These are phyloP conservation scores for Allium sativum DNA, from an alignment of 106 monocot species.

Conservation along the genomic window DNA sequence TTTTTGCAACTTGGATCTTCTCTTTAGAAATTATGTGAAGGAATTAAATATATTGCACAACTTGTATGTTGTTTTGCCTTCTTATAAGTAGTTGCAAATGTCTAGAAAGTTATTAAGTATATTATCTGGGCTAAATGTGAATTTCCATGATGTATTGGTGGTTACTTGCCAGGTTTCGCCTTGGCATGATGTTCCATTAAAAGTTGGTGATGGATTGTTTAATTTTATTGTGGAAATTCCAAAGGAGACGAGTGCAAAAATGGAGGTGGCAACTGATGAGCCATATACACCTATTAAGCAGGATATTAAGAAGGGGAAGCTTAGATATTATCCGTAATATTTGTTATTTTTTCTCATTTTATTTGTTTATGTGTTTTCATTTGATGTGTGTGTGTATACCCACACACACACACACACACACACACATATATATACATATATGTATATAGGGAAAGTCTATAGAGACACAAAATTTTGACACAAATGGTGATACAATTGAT, in stretches of 20 bases:
- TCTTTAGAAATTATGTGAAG: no score
- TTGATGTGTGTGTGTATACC: neutral
- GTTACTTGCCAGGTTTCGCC: slow-evolving; percentile 43
- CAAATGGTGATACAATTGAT: no score
- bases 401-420: no score
- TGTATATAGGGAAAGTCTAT: no score
- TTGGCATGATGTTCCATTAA: slow-evolving; percentile 88
- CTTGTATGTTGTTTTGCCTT: no score
- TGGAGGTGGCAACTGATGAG: slow-evolving; percentile 97
- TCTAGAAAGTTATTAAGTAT: no score
- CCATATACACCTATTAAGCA: slow-evolving; percentile 88
- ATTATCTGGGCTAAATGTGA: neutral
- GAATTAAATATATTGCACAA: no score
- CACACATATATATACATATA: no score
- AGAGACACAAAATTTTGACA: no score
- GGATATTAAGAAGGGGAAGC: slow-evolving; percentile 97
- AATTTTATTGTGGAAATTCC: slow-evolving; percentile 95
- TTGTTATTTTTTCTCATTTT: slow-evolving; percentile 10
- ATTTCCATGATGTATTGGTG: neutral
- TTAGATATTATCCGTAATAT: slow-evolving; percentile 84
- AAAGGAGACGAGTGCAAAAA: slow-evolving; percentile 86
- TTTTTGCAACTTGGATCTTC: no score
- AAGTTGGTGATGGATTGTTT: slow-evolving; percentile 64
- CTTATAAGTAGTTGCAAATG: no score
- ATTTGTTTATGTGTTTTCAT: neutral